phyloP scores from a whole-genome alignment of 805 yeast species.

The Saccharomycodes ludwigii region DNA sequence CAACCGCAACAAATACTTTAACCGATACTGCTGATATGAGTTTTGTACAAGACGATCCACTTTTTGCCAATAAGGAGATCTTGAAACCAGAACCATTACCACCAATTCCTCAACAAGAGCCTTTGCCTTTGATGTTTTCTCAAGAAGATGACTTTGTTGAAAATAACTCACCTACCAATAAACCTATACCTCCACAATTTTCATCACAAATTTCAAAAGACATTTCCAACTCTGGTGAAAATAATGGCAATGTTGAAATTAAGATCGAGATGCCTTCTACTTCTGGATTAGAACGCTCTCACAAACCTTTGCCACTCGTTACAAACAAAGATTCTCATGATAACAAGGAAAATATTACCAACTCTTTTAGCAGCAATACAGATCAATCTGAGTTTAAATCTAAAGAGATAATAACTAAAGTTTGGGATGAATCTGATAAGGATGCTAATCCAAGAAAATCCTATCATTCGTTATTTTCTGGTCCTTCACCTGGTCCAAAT shows the following conservation, averaged over 20 bases:
- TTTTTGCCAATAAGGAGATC: too few relatives aligned
- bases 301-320: too few relatives aligned
- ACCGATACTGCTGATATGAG: too few relatives aligned
- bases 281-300: constrained; percentile 1
- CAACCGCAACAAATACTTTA: too few relatives aligned
- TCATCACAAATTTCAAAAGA: constrained; percentile 5
- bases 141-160: too few relatives aligned
- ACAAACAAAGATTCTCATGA: constrained; percentile 1
- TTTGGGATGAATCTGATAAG: neutral
- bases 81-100: too few relatives aligned
- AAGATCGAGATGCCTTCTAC: neutral
- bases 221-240: constrained; percentile 1
- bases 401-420: neutral
- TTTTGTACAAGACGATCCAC: too few relatives aligned
- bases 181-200: too few relatives aligned
- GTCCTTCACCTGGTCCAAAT: too few relatives aligned
- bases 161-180: too few relatives aligned
- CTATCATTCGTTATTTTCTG: constrained; percentile 11
- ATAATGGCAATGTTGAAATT: neutral
- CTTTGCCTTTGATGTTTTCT: too few relatives aligned
- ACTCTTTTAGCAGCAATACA: neutral
- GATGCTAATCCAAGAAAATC: constrained; percentile 8
- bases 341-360: neutral
- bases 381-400: neutral
- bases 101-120: too few relatives aligned